Conservation (phyloP, 1,284 basidiomycete species). For the Grifola frondosa region DNA sequence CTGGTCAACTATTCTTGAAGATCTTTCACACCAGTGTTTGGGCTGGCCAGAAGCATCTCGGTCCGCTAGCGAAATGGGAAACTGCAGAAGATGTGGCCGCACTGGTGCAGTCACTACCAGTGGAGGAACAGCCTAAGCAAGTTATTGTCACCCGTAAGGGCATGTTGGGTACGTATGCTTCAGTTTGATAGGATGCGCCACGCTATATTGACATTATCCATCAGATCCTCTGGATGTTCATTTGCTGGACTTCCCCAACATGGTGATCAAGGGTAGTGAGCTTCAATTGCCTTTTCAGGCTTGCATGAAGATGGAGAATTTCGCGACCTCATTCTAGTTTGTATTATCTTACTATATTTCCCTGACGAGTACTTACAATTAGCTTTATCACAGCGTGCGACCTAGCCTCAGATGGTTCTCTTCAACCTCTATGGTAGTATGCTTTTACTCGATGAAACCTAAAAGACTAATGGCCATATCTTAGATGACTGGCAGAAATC, state of each 20-base stretch:
- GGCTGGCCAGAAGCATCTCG: conserved; percentile 99
- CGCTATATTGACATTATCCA: conserved; percentile 9
- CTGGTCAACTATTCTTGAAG: conserved; percentile 96
- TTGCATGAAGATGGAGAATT: conserved; percentile 99
- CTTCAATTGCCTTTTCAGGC: conserved; percentile 98
- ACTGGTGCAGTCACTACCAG: conserved; percentile 91
- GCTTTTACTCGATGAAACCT: conserved; percentile 2
- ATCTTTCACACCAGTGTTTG: conserved; percentile 99
- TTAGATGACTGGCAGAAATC: conserved; percentile 97
- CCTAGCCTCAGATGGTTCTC: conserved; percentile 96
- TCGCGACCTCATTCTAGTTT: conserved; percentile 89
- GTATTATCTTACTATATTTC: conserved; percentile 16
- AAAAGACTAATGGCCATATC: conserved; percentile 12
- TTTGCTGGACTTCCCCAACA: conserved; percentile 98
- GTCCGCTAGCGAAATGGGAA: conserved; percentile 99
- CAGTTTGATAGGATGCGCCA: not conserved
- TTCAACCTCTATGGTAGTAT: conserved; percentile 88
- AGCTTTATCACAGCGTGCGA: conserved; percentile 61
- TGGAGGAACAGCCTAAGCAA: conserved; percentile 98
- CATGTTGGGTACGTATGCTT: conserved; percentile 79
- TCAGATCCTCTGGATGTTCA: conserved; percentile 94
- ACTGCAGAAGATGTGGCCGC: conserved; percentile 99
- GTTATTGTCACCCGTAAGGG: conserved; percentile 99
- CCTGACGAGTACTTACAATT: conserved; percentile 3
- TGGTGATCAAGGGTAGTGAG: conserved; percentile 98